Conservation (phyloP, 129 eudicot species). For the Oenanthe sinensis region DNA sequence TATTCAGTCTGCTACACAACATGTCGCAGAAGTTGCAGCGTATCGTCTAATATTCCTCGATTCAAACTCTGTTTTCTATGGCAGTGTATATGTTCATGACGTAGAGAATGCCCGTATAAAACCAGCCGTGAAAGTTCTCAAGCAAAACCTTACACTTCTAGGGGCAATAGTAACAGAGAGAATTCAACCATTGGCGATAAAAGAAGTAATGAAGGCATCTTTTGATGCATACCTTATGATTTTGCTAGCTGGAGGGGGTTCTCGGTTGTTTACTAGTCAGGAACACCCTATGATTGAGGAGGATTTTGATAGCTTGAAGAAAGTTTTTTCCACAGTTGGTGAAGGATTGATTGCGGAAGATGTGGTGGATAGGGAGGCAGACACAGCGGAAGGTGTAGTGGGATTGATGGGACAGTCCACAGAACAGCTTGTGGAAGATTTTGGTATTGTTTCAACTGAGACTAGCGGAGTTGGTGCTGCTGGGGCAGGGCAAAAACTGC, state of each 20-base stretch:
- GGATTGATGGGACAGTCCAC: constrained; percentile 66
- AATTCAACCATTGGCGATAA: constrained; percentile 60
- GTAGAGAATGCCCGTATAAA: constrained; percentile 54
- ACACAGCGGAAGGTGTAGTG: constrained; percentile 67
- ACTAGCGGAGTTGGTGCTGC: constrained; percentile 47
- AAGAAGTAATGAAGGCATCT: constrained; percentile 80
- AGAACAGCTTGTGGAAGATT: constrained; percentile 75
- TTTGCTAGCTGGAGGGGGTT: constrained; percentile 73
- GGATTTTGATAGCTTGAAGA: constrained; percentile 52
- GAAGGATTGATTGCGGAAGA: constrained; percentile 58
- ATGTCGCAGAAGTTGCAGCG: constrained; percentile 81
- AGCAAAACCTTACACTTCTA: constrained; percentile 76
- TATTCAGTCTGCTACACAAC: constrained; percentile 46
- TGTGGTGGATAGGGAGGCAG: constrained; percentile 54
- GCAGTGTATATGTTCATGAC: constrained; percentile 43
- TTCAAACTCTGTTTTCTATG: constrained; percentile 60
- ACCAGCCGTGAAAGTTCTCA: constrained; percentile 50
- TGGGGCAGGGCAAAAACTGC: constrained; percentile 49
- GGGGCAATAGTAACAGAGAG: constrained; percentile 61
- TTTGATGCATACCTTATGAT: constrained; percentile 82
- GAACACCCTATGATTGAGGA: constrained; percentile 78
- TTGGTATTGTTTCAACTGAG: constrained; percentile 51
- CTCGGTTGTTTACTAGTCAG: constrained; percentile 33
- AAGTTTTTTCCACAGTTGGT: constrained; percentile 40
- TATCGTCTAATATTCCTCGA: constrained; percentile 81